Percentiles rank a stretch among this genome's conserved stretches.
These are phyloP conservation scores for Colletotrichum nymphaeae DNA, from an alignment of 2,329 filamentous ascomycete genomes.

Conservation along the genomic window DNA sequence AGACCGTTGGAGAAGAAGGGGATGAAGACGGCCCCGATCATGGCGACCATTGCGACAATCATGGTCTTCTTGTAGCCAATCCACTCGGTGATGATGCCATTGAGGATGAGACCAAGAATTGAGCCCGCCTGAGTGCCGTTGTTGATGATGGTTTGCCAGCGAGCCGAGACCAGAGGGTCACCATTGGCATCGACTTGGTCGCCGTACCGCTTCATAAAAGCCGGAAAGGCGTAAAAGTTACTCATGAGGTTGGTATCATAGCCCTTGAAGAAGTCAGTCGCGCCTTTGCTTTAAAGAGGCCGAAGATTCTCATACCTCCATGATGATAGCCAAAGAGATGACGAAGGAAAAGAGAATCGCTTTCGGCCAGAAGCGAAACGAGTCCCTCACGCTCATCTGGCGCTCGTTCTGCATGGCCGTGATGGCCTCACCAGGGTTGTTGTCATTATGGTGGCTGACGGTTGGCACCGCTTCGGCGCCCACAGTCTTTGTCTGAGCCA, in stretches of 20 bases:
- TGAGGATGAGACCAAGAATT: conserved; percentile 60
- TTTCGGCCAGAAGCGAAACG: conserved; percentile 39
- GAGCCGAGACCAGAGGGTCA: conserved; percentile 57
- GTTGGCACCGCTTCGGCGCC: conserved; percentile 25
- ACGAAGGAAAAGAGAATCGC: conserved; percentile 38
- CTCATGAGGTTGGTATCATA: conserved; percentile 49
- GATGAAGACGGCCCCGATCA: conserved; percentile 58
- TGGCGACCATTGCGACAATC: conserved; percentile 50
- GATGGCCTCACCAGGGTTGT: conserved; percentile 25
- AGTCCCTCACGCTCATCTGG: conserved; percentile 38
- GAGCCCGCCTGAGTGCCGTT: conserved; percentile 58
- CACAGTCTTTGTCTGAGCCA: conserved; percentile 29
- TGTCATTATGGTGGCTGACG: conserved; percentile 23
- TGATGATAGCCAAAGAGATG: conserved; percentile 42
- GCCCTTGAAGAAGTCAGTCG: conserved; percentile 40
- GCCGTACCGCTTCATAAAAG: conserved; percentile 50
- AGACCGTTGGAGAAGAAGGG: conserved; percentile 57
- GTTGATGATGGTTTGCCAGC: conserved; percentile 62
- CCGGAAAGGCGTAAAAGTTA: conserved; percentile 51
- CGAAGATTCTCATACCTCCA: conserved; percentile 36
- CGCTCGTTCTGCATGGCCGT: conserved; percentile 38
- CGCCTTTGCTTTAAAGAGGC: background rate
- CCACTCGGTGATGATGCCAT: conserved; percentile 57
- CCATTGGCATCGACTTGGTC: conserved; percentile 48
- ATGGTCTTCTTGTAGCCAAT: conserved; percentile 57